A percentile compares a stretch with the other conserved stretches of the same genome.
These are phyloP conservation scores for Alternaria postmessia DNA, from an alignment of 2,329 filamentous ascomycete genomes.

Conservation along the genomic window DNA sequence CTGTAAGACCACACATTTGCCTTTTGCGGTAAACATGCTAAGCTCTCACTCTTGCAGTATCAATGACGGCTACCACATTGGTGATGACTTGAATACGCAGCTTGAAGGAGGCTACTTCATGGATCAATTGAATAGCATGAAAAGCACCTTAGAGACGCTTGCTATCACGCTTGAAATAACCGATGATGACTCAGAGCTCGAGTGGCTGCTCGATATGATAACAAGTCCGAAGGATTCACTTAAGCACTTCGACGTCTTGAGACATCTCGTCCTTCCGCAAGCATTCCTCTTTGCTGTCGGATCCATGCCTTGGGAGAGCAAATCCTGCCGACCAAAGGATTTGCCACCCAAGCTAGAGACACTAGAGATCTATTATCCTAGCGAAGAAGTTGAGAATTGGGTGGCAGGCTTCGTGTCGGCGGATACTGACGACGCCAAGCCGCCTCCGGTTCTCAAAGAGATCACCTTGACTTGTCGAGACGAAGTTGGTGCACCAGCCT, in stretches of 20 bases:
- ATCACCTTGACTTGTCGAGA: constrained; percentile 25
- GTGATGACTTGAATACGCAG: constrained; percentile 19
- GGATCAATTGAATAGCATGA: constrained; percentile 21
- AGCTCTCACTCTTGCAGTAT: constrained; percentile 1
- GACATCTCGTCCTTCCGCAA: constrained; percentile 24
- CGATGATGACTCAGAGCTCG: constrained; percentile 20
- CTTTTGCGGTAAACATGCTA: neutral
- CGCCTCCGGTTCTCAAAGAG: constrained; percentile 6
- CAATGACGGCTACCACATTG: constrained; percentile 27
- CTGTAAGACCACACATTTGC: constrained; percentile 6
- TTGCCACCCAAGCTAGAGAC: constrained; percentile 25
- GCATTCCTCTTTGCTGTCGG: constrained; percentile 21
- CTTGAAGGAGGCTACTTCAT: constrained; percentile 26
- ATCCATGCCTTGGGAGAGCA: neutral
- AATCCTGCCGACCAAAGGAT: constrained; percentile 6
- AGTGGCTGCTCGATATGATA: constrained; percentile 24
- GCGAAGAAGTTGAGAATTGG: constrained; percentile 20
- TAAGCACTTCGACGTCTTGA: constrained; percentile 17
- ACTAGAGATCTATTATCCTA: constrained; percentile 26
- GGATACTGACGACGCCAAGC: no score
- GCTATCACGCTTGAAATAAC: constrained; percentile 23
- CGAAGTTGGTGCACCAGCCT: constrained; percentile 13
- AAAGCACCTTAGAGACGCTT: constrained; percentile 18
- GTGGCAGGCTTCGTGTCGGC: constrained; percentile 3
- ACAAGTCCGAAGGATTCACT: constrained; percentile 17